Evolutionary conservation across 441 rosid genomes (phyloP), one percentile per base, ranked within the genome.

Genomic region (Viola pubescens): DNA sequence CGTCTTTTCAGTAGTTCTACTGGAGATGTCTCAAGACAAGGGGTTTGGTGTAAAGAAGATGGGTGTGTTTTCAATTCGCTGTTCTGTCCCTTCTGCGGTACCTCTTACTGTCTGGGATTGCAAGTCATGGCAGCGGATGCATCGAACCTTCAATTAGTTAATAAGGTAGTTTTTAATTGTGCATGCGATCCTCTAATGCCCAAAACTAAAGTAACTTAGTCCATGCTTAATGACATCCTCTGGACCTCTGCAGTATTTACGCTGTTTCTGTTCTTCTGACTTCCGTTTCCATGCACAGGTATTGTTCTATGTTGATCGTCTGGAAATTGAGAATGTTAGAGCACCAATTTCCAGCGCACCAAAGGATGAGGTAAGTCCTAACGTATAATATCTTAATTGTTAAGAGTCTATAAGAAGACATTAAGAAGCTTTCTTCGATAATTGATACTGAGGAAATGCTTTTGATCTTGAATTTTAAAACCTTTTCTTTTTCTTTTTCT

Each of bases 81-180:
- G 52, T 80, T 65, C 68, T 89, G 98, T 67, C 94, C 97, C 56
- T 89, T 82, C 81, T 92, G 98, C 73, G 77, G 61, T 59, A 54
- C 48, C 59, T 79, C 81, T 26, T 67, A 77, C 52, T 81, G 84
- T 67, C 88, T 89, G 26, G 98, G 97, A 48, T 96, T 83, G 37
- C 88, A 82, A 73, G 73, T 89, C 69, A 74, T 86, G 82, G 97
- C 97, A 64, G 78, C 96, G 38, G 87, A 92, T 79, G 82, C 87
- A 68, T 78, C 82, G 42, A 92, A 92, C 66, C 73, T 82, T 74
- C 80, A 78, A 52, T 80, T 89, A 58, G 88, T 83, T 50, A 82
- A 82, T 76, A 92, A 92, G 84, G 97, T 87, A 63, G 61, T 70
- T 54, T 53, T 40, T 16, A 14, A 34, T 54, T 50, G 57, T 1